phyloP scores from a whole-genome alignment of 768 basidiomycete species.

The Leccinellum luteum region DNA sequence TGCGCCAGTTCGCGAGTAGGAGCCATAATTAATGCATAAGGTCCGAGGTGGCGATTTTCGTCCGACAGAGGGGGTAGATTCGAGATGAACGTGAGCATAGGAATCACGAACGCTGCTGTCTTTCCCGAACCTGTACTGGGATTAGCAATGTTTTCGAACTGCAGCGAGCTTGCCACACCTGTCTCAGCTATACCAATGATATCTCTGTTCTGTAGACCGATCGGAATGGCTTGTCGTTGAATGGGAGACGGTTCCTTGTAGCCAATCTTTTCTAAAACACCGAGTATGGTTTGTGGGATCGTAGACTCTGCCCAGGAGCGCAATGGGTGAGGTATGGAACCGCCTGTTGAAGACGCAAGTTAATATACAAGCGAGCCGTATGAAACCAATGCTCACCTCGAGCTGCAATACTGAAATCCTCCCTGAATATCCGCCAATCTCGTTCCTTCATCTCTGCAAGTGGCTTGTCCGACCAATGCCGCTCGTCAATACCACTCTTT shows the following conservation, averaged over 20 bases:
- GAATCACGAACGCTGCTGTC: conserved; percentile 97
- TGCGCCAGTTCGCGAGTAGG: conserved; percentile 99
- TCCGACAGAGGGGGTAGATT: conserved; percentile 83
- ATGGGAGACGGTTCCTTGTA: conserved; percentile 98
- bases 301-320: conserved; percentile 88
- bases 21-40: conserved; percentile 88
- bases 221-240: conserved; percentile 98
- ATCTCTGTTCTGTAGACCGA: conserved; percentile 93
- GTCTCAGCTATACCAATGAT: conserved; percentile 99
- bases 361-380: neutral
- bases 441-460: conserved; percentile 91
- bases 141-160: neutral
- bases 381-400: conserved; percentile 52
- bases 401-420: conserved; percentile 96
- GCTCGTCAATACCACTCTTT: conserved; percentile 82
- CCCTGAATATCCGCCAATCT: conserved; percentile 98
- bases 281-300: conserved; percentile 77
- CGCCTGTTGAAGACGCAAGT: conserved; percentile 50
- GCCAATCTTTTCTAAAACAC: conserved; percentile 86
- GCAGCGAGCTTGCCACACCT: conserved; percentile 45
- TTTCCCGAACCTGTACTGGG: conserved; percentile 83
- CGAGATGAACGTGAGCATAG: conserved; percentile 94
- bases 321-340: conserved; percentile 89
- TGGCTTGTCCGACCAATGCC: conserved; percentile 97
- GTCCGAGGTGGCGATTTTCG: conserved; percentile 91